Evolutionary conservation across 1,284 basidiomycete species (phyloP), one percentile per base, ranked within the genome.

Genomic region (Cystobasidiaceae sp.): DNA sequence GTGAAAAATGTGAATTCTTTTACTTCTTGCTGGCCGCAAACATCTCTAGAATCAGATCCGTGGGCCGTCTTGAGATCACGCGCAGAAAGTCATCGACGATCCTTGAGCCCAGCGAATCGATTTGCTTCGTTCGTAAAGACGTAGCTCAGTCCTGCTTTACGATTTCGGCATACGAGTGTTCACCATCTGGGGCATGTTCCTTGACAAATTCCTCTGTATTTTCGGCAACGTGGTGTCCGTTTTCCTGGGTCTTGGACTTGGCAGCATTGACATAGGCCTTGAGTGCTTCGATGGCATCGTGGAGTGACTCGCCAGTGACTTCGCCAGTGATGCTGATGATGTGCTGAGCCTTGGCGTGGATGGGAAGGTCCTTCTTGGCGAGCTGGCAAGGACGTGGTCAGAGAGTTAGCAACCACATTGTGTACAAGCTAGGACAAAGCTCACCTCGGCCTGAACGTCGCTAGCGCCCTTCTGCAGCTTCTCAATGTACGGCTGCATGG

Each of bases 391-490:
- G 37, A 33, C n/a, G 13, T 21, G 15, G n/a, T n/a, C n/a, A n/a
- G n/a, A n/a, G n/a, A n/a, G n/a, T 11, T 44, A 5, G 9, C 13
- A 1, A 17, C 21, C 11, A 37, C 27, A 21, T 4, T 30, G 19
- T 9, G 7, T 39, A 13, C 15, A n/a, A n/a, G n/a, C n/a, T 17
- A 9, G 44, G 23, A 13, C 11, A 45, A 11, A 4, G 15, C 61
- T 49, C 33, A 55, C 61, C 61, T 64, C 61, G 5, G 51, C 51
- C 44, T 64, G 55, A n/a, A 64, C 61, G 13, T 64, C 61, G 51
- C 46, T 45, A 39, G 52, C 61, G 21, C 51, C 61, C 61, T 64
- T 55, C 19, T 64, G 61, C 4, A 64, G 30, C 33, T 64, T 64
- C 52, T 64, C 61, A 33, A 56, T 44, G 17, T 64, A 64, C 4